Conservation (phyloP, 352 stramenopile genomes). For the Globisporangium solare region DNA sequence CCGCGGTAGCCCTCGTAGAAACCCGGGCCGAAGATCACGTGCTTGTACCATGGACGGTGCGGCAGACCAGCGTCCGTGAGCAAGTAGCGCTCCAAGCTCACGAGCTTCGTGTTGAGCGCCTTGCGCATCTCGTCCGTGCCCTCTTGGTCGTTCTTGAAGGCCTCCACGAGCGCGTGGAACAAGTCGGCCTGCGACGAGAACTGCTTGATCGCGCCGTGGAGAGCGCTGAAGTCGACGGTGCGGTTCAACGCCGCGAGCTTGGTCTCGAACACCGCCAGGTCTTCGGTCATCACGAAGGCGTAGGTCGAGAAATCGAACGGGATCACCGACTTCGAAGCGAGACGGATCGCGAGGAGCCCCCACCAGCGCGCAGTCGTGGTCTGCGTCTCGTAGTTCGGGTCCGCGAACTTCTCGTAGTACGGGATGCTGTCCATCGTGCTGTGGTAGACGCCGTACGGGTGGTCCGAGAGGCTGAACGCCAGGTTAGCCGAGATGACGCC, state of each 20-base stretch:
- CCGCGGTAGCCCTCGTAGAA: conserved; percentile 53
- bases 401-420: conserved; percentile 54
- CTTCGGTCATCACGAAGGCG: conserved; percentile 46
- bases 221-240: conserved; percentile 24
- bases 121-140: not conserved
- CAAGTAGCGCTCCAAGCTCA: conserved; percentile 43
- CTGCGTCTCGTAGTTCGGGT: conserved; percentile 59
- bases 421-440: conserved; percentile 81
- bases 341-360: conserved; percentile 48
- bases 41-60: conserved; percentile 54
- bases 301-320: conserved; percentile 72
- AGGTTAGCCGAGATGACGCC: conserved; percentile 75
- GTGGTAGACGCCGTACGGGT: conserved; percentile 76
- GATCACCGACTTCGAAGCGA: conserved; percentile 50
- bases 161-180: conserved; percentile 22
- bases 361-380: conserved; percentile 42
- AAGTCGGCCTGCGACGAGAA: conserved; percentile 27
- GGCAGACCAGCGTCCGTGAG: conserved; percentile 31
- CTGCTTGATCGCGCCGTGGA: conserved; percentile 37
- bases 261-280: conserved; percentile 23
- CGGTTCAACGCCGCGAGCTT: conserved; percentile 18
- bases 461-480: conserved; percentile 27
- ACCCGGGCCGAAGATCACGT: conserved; percentile 51
- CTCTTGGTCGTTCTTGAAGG: conserved; percentile 2
- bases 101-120: conserved; percentile 44